Conservation (phyloP, 1,284 basidiomycete genomes). For the Fomitopsis betulina region DNA sequence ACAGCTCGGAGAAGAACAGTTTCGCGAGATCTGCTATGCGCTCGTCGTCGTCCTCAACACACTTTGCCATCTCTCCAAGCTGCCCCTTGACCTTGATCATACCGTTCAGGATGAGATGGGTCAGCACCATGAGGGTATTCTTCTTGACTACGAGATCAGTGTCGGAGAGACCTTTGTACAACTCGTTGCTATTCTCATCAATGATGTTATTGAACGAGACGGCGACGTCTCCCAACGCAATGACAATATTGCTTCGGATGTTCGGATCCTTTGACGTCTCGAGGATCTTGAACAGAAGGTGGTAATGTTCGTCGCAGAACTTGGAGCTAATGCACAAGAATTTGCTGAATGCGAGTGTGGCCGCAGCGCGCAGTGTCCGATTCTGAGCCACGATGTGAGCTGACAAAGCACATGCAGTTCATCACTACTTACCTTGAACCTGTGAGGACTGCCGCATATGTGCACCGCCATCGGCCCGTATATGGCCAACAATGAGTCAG, state of each 20-base stretch:
- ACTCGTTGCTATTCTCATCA: conserved; percentile 93
- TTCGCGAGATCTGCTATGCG: conserved; percentile 92
- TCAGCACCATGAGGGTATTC: conserved; percentile 98
- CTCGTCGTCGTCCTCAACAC: conserved; percentile 89
- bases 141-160: conserved; percentile 91
- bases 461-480: conserved; percentile 90
- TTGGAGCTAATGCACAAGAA: conserved; percentile 94
- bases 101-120: conserved; percentile 95
- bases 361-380: conserved; percentile 79
- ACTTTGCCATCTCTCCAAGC: conserved; percentile 99
- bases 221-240: conserved; percentile 95
- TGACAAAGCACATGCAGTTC: background rate
- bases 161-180: conserved; percentile 93
- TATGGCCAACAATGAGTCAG: conserved; percentile 77
- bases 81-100: conserved; percentile 99
- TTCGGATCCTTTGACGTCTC: conserved; percentile 87
- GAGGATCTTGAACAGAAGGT: conserved; percentile 89
- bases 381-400: conserved; percentile 51
- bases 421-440: conserved; percentile 65
- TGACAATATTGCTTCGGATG: conserved; percentile 94
- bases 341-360: conserved; percentile 89
- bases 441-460: conserved; percentile 85
- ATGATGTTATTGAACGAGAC: conserved; percentile 96
- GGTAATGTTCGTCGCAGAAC: conserved; percentile 90
- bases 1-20: conserved; percentile 94